Base-by-base conservation (phyloP, 2,329 filamentous ascomycete genomes). In the Monosporascus sp. region DNA sequence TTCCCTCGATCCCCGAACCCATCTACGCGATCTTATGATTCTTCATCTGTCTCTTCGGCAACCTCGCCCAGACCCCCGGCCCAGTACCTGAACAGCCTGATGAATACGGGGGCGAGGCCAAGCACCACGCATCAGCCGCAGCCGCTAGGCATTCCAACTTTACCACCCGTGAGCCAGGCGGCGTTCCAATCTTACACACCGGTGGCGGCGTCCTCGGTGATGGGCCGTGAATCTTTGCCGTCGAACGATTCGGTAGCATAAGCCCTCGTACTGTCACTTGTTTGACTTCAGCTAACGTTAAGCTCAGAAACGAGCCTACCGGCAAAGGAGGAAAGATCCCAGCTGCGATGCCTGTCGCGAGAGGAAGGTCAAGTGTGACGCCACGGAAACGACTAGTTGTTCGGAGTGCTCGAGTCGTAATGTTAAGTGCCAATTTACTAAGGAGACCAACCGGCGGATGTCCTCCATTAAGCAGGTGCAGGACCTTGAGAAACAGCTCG, bases 391-490 rank as follows among this genome's bases (percentile, higher is more conserved):
- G 19, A 87, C 90, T 11, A 96, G 93, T 72, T 99, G 94, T 71
- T 97, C 94, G 2, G 94, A 99, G 73, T 99, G 94, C 74, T 94
- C 91, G 5, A 97, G 92, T 69, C 87, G 94, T 60, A 95, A 93
- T 68, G 93, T 97, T 60, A 96, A 95, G 71, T 99, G 94, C 68
- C 93, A 97, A 67, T 99, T 99, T 69, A 99, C 94, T 49, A 99
- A 99, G 74, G 94, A 99, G 73, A 99, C 94, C 14, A 99, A 99
- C 70, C 83, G 94, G 55, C 85, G 94, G 57, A 99, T 99, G 94
- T 97, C 94, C 19, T 97, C 93, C 1, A 97, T 97, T 74, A 99
- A 97, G 82, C 94, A 97, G 76, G 90, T 97, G 14, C 94, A 97
- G 72, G 94, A 99, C 69, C 79, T 99, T 26, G 93, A 97, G 73